Evolutionary conservation across 2,329 filamentous ascomycete genomes (phyloP).

Genomic region (Apiospora rasikravindrae): DNA sequence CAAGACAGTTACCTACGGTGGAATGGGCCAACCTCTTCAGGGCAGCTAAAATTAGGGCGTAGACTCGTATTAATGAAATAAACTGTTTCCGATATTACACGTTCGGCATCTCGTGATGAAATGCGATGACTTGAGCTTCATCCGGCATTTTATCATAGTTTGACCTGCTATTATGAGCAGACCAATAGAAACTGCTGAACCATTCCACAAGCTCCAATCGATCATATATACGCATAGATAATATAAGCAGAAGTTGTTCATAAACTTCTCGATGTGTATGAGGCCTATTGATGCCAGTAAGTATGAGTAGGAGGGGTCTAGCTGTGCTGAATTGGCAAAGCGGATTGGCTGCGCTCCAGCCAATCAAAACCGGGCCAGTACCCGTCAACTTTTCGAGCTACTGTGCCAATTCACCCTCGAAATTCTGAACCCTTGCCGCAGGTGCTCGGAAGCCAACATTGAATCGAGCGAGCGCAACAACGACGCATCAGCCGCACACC

Average conservation of each 20-base stretch:
- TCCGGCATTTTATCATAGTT: too few species aligned
- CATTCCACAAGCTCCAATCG: neutral
- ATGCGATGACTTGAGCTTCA: neutral
- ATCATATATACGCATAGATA: too few species aligned
- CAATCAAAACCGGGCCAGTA: conserved; percentile 7
- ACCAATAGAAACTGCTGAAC: neutral
- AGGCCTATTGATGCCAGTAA: neutral
- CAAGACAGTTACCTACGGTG: conserved; percentile 66
- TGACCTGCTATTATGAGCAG: too few species aligned
- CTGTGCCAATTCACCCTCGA: neutral
- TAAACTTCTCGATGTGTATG: neutral
- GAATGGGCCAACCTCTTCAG: conserved; percentile 62
- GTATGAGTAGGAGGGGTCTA: neutral
- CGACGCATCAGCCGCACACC: neutral
- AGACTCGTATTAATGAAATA: neutral
- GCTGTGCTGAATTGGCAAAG: neutral
- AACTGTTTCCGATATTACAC: neutral
- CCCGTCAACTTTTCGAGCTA: conserved; percentile 18
- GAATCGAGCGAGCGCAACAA: neutral
- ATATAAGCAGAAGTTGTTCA: too few species aligned
- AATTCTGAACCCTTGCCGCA: conserved; percentile 8
- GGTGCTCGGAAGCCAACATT: neutral
- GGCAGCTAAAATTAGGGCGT: conserved; percentile 30
- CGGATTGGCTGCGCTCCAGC: conserved; percentile 1
- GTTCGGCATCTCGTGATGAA: neutral